Base-by-base conservation (phyloP, 495 filamentous ascomycete genomes). In the Penicillium soppii region DNA sequence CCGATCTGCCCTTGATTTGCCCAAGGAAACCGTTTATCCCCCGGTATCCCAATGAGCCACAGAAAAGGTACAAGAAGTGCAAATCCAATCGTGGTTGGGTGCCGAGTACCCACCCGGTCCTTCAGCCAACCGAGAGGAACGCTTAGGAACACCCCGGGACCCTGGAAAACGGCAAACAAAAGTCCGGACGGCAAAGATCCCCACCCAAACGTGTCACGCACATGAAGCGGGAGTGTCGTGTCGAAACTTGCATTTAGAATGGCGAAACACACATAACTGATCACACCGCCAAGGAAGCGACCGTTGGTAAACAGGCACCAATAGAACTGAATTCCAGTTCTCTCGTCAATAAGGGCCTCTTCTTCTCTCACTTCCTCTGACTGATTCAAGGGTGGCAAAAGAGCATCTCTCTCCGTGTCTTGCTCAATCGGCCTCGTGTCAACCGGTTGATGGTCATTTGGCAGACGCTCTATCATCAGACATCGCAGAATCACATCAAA, bases 151-250 rank as follows among this genome's bases (percentile, higher is more conserved):
- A 70, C 40, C 4, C 39, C 40, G 2, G 67, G 67, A 4, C 42
- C 50, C 21, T 61, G 53, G 2, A 70, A 43, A 8, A 35, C 40
- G 1, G 55, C 33, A 26, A 68, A 70, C 38, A 70, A 37, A 17
- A 66, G 16, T 4, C 65, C 63, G 0, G 57, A 32, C 2, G 35
- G 38, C 19, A 55, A 26, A n/a, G 41, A 54, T 2, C 45, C 53
- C 65, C 62, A 66, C 16, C 27, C 19, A 26, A 68, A 68, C 0
- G 37, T 42, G 13, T 54, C 49, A 0, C 41, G 49, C 16, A 66
- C 53, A 47, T 68, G 65, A 3, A 68, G 56, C 8, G 65, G 65
- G n/a, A 68, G 41, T n/a, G 60, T 66, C 10, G 63, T 47, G 19
- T 61, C 54, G 50, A 66, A 66, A 29, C 65, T 68, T n/a, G 61